Evolutionary conservation across 805 yeast species (phyloP), one percentile per base, ranked within the genome.

Genomic region (Cyberlindnera xishuangbannaensis): DNA sequence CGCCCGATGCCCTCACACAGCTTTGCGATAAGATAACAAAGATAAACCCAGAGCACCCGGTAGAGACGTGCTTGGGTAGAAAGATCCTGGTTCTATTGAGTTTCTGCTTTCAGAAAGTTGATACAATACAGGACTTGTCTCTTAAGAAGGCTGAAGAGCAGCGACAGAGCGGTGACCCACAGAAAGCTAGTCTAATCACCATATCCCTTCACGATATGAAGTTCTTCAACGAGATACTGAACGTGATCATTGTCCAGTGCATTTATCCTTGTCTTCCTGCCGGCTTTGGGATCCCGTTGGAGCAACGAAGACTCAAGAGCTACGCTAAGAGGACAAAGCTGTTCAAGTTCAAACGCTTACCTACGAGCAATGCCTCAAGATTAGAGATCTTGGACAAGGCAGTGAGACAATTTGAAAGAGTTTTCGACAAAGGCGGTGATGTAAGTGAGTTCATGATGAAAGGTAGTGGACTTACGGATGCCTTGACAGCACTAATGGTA

Each of bases 151-250:
- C 39, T 5, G 6, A 13, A 8, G 15, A 19, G 27, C 42, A 37
- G 10, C 28, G 15, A 14, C 14, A 15, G 8, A 15, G 27, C 13
- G 11, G 27, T 3, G 47, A 41, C 24, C 30, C 44, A 3, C 53
- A 48, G 6, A 48, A 43, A 20, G 21, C 39, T 2, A 40, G 50
- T 17, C 37, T 64, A 27, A 42, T 83, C 9, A 64, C 81, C 7
- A 78, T 90, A 12, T 84, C 97, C 0, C 64, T 90, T 8, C 87
- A 85, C 47, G 97, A 92, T 53, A 77, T 90, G 69, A 82, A 78
- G 51, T 69, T 74, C 4, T 71, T 92, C 36, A 79, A 82, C 22
- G 71, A 67, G 15, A 51, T 90, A 27, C 55, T 82, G 14, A 81
- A 78, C 42, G 37, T 81, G 9, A 63, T 88, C 2, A 73, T 87